Conservation (phyloP, 1,284 basidiomycete species). For the Boletus mariae region DNA sequence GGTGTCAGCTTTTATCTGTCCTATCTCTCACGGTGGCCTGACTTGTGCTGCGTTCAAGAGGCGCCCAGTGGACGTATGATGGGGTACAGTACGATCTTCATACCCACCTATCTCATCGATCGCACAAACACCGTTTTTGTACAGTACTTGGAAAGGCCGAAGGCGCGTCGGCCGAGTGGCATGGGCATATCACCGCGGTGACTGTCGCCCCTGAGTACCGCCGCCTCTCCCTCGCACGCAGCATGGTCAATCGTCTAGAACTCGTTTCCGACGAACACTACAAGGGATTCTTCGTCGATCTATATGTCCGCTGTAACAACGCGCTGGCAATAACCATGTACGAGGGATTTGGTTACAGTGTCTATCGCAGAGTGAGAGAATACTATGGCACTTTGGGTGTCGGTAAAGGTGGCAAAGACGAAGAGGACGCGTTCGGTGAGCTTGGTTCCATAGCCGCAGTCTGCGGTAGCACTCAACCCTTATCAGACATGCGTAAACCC, state of each 20-base stretch:
- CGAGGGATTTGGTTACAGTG: constrained; percentile 82
- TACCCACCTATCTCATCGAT: constrained; percentile 5
- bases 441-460: constrained; percentile 17
- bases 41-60: constrained; percentile 79
- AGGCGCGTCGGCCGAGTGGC: constrained; percentile 69
- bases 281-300: constrained; percentile 83
- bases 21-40: constrained; percentile 88
- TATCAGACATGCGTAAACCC: constrained; percentile 84
- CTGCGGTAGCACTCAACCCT: constrained; percentile 6
- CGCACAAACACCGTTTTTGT: constrained; percentile 6
- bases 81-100: constrained; percentile 69
- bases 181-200: constrained; percentile 88
- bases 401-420: constrained; percentile 67
- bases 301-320: constrained; percentile 86
- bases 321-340: constrained; percentile 79
- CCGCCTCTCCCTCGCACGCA: constrained; percentile 75
- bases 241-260: constrained; percentile 82
- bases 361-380: constrained; percentile 79
- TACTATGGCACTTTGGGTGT: constrained; percentile 80
- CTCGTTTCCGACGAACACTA: constrained; percentile 74
- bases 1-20: constrained; percentile 81
- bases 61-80: constrained; percentile 77
- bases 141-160: constrained; percentile 86
- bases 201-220: constrained; percentile 91
- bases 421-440: constrained; percentile 90